These are phyloP conservation scores for Triticum turgidum DNA, from an alignment of 176 grass and related monocot genomes.

Conservation along the genomic window DNA sequence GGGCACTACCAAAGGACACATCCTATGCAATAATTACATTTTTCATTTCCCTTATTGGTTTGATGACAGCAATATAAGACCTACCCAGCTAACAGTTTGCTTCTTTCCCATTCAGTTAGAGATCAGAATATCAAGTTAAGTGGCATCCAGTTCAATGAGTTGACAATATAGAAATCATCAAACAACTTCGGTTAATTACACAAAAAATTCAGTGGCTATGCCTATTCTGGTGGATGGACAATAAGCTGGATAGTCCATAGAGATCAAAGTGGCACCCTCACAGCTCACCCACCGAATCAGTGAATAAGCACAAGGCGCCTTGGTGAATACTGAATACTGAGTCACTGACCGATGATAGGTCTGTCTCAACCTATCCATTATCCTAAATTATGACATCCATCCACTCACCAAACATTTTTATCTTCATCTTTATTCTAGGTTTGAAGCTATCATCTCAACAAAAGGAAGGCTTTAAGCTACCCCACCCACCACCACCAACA, in stretches of 20 bases:
- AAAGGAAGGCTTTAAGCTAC: not conserved
- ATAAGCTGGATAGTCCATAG: not conserved
- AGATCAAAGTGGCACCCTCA: not conserved
- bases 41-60: not conserved
- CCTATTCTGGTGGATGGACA: not conserved
- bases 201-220: not conserved
- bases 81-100: not conserved
- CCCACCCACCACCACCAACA: too few relatives aligned
- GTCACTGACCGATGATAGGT: not conserved
- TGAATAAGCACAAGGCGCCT: not conserved
- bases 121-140: not conserved
- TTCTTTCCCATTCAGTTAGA: not conserved
- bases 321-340: not conserved
- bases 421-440: not conserved
- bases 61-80: not conserved
- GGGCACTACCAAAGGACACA: not conserved
- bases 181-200: not conserved
- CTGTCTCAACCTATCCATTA: not conserved
- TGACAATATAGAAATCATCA: not conserved
- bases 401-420: not conserved
- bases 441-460: not conserved
- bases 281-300: not conserved
- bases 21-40: not conserved
- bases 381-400: not conserved
- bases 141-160: not conserved